Conservation (phyloP, 2,329 filamentous ascomycete species). For the Hymenoscyphus occultus region DNA sequence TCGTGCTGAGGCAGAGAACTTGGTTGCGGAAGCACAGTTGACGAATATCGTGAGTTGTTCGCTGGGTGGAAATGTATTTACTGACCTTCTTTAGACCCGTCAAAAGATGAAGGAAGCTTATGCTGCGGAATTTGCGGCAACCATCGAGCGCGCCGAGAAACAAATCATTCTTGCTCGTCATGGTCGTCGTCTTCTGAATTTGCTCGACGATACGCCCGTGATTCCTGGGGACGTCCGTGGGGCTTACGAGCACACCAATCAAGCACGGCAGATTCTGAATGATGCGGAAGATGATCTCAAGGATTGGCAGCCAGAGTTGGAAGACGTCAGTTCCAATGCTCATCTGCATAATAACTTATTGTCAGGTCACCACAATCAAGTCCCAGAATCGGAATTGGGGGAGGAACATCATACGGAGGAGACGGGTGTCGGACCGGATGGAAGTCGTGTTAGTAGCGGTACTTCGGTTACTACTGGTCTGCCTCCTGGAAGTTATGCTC, state of each 20-base stretch:
- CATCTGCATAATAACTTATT: conserved; percentile 22
- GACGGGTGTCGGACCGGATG: conserved; percentile 15
- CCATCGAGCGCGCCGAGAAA: conserved; percentile 95
- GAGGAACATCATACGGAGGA: conserved; percentile 19
- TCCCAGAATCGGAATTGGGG: conserved; percentile 18
- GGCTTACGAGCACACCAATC: conserved; percentile 62
- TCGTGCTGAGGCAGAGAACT: conserved; percentile 87
- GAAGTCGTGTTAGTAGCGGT: conserved; percentile 29
- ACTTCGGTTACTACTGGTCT: conserved; percentile 26
- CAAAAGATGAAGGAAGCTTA: conserved; percentile 96
- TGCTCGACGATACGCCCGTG: conserved; percentile 86
- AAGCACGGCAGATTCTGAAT: conserved; percentile 82
- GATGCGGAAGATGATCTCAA: conserved; percentile 88
- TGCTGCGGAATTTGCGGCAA: conserved; percentile 80
- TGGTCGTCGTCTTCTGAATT: conserved; percentile 76
- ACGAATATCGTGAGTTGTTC: conserved; percentile 75
- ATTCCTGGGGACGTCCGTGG: conserved; percentile 77
- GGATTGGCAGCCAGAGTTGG: conserved; percentile 55
- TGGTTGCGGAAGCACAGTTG: conserved; percentile 94
- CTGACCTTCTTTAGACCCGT: conserved; percentile 61
- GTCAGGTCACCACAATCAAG: conserved; percentile 15
- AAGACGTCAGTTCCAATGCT: conserved; percentile 30
- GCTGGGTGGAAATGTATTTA: background rate
- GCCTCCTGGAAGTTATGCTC: conserved; percentile 7
- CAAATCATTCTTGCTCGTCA: conserved; percentile 92